Percentiles rank a stretch among this genome's conserved stretches.
phyloP scores from a whole-genome alignment of 306 rosid species.

The Cucurbita argyrosperma region DNA sequence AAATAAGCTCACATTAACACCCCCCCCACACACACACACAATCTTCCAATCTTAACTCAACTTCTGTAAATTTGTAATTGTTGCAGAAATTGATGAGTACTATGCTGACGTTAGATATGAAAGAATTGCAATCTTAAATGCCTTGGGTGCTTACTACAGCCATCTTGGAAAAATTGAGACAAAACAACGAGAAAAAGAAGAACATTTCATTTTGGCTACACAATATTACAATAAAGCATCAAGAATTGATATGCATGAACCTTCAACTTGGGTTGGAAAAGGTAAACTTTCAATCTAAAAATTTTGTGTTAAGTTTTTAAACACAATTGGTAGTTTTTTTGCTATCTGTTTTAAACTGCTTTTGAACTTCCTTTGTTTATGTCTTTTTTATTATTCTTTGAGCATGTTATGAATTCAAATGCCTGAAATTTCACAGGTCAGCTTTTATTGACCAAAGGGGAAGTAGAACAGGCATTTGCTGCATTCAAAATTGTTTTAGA shows the following conservation, averaged over 20 bases:
- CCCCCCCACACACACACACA: too few relatives aligned
- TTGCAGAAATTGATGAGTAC: conserved; percentile 90
- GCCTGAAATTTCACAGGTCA: conserved; percentile 48
- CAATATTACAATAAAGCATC: conserved; percentile 96
- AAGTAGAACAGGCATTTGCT: conserved; percentile 84
- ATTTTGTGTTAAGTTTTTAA: background rate
- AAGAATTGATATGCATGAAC: conserved; percentile 89
- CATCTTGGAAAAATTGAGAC: conserved; percentile 97
- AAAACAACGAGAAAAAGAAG: conserved; percentile 93
- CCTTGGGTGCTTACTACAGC: conserved; percentile 90
- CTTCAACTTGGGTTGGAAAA: conserved; percentile 98
- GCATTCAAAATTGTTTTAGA: conserved; percentile 95
- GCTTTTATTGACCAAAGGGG: conserved; percentile 94
- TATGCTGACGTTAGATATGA: conserved; percentile 95
- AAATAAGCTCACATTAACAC: background rate
- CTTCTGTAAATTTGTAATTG: background rate
- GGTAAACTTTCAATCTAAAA: conserved; percentile 22
- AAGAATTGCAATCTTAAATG: conserved; percentile 95
- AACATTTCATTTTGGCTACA: conserved; percentile 88
- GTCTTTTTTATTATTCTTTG: background rate
- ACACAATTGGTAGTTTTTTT: background rate
- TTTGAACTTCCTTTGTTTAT: background rate
- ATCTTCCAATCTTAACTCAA: background rate
- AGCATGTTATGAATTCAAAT: background rate
- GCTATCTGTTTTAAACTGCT: background rate